Evolutionary conservation across 2,329 filamentous ascomycete species (phyloP).

Genomic region (Diaporthe aspalathi): DNA sequence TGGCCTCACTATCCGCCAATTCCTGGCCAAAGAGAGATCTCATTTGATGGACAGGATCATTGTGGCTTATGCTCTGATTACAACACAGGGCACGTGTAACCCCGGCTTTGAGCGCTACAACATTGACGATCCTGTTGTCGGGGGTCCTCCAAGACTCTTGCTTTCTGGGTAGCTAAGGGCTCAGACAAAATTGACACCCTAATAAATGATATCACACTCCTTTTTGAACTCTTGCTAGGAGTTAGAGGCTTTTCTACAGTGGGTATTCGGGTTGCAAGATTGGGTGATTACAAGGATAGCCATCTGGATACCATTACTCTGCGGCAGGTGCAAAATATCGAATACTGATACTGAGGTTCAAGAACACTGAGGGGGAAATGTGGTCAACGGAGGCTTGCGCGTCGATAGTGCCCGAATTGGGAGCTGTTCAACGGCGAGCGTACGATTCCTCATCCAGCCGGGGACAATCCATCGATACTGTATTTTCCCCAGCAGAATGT

Average conservation of each 20-base stretch:
- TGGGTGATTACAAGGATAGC: background rate
- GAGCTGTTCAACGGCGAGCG: background rate
- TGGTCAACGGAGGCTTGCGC: background rate
- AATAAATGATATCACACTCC: background rate
- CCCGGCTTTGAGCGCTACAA: background rate
- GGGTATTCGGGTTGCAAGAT: background rate
- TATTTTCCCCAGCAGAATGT: background rate
- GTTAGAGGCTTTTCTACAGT: background rate
- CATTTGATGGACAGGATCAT: background rate
- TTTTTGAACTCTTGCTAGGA: background rate
- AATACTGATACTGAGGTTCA: background rate
- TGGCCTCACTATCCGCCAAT: background rate
- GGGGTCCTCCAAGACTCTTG: background rate
- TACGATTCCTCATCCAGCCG: background rate
- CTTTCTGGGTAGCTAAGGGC: background rate
- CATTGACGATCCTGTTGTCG: background rate
- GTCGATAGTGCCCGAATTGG: background rate
- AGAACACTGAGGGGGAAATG: background rate
- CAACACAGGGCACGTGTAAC: background rate
- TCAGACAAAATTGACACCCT: background rate
- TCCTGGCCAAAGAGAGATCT: background rate
- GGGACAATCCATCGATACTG: background rate
- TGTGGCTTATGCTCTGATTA: background rate
- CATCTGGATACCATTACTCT: background rate
- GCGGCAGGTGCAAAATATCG: background rate